Evolutionary conservation across 2,329 filamentous ascomycete genomes (phyloP).

Genomic region (Colletotrichum lupini): DNA sequence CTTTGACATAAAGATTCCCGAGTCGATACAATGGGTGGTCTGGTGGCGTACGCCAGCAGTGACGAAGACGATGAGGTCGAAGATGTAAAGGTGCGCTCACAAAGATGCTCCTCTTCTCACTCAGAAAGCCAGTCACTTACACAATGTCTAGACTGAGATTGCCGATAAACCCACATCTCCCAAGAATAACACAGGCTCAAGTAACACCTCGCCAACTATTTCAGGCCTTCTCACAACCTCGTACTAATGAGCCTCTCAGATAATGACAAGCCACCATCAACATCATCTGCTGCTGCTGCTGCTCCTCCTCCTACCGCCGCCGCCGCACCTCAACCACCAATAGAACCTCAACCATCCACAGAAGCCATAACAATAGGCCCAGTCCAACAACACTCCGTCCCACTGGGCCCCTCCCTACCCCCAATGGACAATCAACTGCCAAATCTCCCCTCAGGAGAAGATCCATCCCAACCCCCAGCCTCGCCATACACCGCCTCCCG

Average conservation of each 20-base stretch:
- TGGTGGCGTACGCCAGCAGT: constrained; percentile 64
- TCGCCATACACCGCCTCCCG: constrained; percentile 78
- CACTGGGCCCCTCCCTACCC: constrained; percentile 54
- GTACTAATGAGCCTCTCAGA: not conserved
- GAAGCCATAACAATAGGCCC: constrained; percentile 42
- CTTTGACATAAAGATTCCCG: too few species aligned
- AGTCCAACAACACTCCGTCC: constrained; percentile 43
- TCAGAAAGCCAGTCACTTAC: not conserved
- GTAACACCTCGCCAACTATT: not conserved
- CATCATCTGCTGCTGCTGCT: not conserved
- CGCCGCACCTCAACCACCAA: not conserved
- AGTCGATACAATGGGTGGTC: constrained; percentile 50
- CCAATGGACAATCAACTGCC: constrained; percentile 39
- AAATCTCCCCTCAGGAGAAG: constrained; percentile 26
- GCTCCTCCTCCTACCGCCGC: not conserved
- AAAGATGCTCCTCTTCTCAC: not conserved
- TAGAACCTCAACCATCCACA: not conserved
- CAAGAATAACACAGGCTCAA: not conserved
- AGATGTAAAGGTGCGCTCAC: constrained; percentile 21
- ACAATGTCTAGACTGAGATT: not conserved
- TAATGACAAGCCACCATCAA: constrained; percentile 1
- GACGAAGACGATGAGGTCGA: constrained; percentile 57
- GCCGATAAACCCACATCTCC: not conserved
- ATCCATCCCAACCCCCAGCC: constrained; percentile 45
- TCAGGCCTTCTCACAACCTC: not conserved